Conservation (phyloP, 148 eudicot species). For the Rheum nobile region DNA sequence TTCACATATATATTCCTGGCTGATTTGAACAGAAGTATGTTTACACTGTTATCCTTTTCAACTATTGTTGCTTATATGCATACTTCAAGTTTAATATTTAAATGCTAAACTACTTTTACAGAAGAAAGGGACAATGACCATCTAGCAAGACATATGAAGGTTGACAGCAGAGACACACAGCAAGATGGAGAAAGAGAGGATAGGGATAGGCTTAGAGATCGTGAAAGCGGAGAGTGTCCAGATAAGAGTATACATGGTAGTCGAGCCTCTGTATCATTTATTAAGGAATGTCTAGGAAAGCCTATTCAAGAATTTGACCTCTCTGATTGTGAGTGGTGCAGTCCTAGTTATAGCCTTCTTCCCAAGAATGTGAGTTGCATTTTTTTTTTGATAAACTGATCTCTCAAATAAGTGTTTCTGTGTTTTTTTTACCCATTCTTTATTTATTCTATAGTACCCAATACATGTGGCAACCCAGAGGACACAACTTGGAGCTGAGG, state of each 20-base stretch:
- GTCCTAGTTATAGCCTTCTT: constrained; percentile 89
- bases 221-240: constrained; percentile 41
- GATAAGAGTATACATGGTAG: constrained; percentile 35
- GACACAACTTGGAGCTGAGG: constrained; percentile 68
- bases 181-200: constrained; percentile 24
- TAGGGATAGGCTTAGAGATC: constrained; percentile 34
- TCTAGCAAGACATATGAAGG: constrained; percentile 21
- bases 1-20: constrained; percentile 31
- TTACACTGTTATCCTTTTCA: background rate
- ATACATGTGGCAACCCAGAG: constrained; percentile 77
- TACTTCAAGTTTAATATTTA: background rate
- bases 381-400: background rate
- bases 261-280: constrained; percentile 38
- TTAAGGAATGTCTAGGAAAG: constrained; percentile 39
- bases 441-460: constrained; percentile 47
- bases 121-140: constrained; percentile 23
- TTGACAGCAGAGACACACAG: constrained; percentile 30
- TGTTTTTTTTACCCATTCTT: constrained; percentile 15
- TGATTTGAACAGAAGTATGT: constrained; percentile 28
- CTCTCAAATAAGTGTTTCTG: constrained; percentile 4
- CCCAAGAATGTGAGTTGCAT: constrained; percentile 55
- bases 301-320: constrained; percentile 88
- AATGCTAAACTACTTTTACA: background rate
- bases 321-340: constrained; percentile 66
- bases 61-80: background rate